Base-by-base conservation (phyloP, 2,329 filamentous ascomycete species). In the Lachnellula cervina region DNA sequence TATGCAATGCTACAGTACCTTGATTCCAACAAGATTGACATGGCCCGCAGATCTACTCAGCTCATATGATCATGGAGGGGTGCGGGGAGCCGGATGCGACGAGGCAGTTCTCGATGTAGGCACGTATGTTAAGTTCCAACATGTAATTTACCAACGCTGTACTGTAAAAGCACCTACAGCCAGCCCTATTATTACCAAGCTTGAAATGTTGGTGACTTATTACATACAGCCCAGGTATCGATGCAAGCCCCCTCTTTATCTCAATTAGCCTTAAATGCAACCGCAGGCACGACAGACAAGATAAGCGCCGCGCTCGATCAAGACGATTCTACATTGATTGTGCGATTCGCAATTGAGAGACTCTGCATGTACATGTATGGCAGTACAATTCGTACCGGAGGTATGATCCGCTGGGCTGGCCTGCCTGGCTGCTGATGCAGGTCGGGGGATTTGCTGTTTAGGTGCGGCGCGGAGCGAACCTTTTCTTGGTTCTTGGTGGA, bases 381-480 rank as follows among this genome's bases (percentile, higher is more conserved):
- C 17, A 42, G 16, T 2, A 42, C 38, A 17, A 42, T 16, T 42
- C n/a, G 16, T 42, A 42, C 38, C 38, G 28, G 28, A 11, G 0
- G 37, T 1, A 17, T 38, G 16, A 40, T 40, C n/a, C n/a, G 37
- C 37, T 40, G 14, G 34, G 9, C 14, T 16, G 34, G 8, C 14
- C 14, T 16, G 16, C 37, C 8, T 17, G 14, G 37, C 37, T 17
- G 14, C 43, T n/a, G n/a, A 49, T 56, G 54, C 49, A 38, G n/a
- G 17, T 52, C 46, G 50, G 54, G 52, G 40, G 28, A 53, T 56
- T 52, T 56, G 53, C 52, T 53, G 54, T 45, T 57, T 57, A 57
- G 52, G 40, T 52, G 49, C 49, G 54, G 55, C 45, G 50, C 50
- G 55, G 55, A 34, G 50, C 55, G 46, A 46, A 19, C 54, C 49